Percentiles rank a stretch among this genome's conserved stretches.
These are phyloP conservation scores for Dalechampia spathulata DNA, from an alignment of 441 rosid species.

Conservation along the genomic window DNA sequence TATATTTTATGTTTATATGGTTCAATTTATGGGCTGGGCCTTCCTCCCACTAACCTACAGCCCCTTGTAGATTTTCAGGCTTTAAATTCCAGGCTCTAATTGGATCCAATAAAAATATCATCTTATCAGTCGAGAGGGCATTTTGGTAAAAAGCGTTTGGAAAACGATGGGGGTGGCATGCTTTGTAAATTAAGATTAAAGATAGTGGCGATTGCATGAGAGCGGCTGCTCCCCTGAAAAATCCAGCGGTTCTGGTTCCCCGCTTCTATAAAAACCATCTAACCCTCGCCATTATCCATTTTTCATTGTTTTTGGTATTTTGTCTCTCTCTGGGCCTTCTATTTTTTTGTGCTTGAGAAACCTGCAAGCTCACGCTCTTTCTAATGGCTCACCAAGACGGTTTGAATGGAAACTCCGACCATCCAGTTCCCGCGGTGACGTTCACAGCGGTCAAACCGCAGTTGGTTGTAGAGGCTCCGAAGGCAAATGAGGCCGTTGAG, in stretches of 20 bases:
- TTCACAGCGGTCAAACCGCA: slow-evolving; percentile 56
- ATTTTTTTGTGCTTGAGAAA: not conserved
- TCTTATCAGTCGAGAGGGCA: too few relatives aligned
- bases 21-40: too few relatives aligned
- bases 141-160: too few relatives aligned
- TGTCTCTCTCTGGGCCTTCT: slow-evolving; percentile 19
- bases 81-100: too few relatives aligned
- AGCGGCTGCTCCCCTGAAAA: too few relatives aligned
- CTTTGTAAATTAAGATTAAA: slow-evolving; percentile 20
- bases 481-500: slow-evolving; percentile 62
- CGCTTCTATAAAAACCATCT: slow-evolving; percentile 48
- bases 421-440: slow-evolving; percentile 22
- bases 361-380: too few relatives aligned
- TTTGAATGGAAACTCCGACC: slow-evolving; percentile 43
- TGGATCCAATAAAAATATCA: too few relatives aligned
- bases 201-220: slow-evolving; percentile 20
- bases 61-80: too few relatives aligned
- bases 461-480: slow-evolving; percentile 76
- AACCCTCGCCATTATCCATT: not conserved
- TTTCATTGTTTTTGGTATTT: not conserved
- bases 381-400: slow-evolving; percentile 47
- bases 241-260: slow-evolving; percentile 45
- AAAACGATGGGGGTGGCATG: too few relatives aligned
- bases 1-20: too few relatives aligned
- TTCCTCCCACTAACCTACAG: too few relatives aligned